Conservation (phyloP, 192 early-diverging fungal species). For the Coemansia erecta region DNA sequence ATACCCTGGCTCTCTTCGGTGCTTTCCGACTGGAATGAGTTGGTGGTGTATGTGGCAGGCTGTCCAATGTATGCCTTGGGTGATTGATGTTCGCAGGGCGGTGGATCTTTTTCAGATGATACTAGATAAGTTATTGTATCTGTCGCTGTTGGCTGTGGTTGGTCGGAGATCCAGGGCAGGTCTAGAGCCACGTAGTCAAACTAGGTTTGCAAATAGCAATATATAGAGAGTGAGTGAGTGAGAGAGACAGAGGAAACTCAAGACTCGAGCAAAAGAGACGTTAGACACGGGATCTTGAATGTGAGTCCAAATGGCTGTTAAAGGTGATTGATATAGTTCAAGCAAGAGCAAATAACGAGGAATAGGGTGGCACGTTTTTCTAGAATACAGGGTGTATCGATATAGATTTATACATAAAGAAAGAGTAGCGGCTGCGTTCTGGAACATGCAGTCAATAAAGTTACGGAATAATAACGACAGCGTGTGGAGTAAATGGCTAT, state of each 20-base stretch:
- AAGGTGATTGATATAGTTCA: not conserved
- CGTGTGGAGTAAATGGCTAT: too few relatives aligned
- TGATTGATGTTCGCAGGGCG: not conserved
- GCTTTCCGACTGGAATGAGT: too few relatives aligned
- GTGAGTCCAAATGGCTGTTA: not conserved
- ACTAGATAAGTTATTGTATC: not conserved
- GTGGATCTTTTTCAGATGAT: too few relatives aligned
- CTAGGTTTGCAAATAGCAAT: not conserved
- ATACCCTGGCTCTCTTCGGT: too few relatives aligned
- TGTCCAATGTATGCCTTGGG: not conserved
- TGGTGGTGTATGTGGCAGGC: too few relatives aligned
- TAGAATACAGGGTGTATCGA: too few relatives aligned
- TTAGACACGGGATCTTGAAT: not conserved
- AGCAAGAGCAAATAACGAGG: not conserved
- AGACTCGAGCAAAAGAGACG: not conserved
- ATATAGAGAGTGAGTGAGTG: not conserved
- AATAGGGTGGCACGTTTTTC: not conserved
- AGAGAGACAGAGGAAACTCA: not conserved
- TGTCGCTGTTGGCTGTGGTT: not conserved
- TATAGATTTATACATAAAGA: not conserved
- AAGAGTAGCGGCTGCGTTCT: not conserved
- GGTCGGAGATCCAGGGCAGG: not conserved
- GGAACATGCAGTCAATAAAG: too few relatives aligned
- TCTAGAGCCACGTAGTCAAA: constrained; percentile 12
- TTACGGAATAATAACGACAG: too few relatives aligned